Conservation (phyloP, 768 basidiomycete species). For the Panellus pusillus region DNA sequence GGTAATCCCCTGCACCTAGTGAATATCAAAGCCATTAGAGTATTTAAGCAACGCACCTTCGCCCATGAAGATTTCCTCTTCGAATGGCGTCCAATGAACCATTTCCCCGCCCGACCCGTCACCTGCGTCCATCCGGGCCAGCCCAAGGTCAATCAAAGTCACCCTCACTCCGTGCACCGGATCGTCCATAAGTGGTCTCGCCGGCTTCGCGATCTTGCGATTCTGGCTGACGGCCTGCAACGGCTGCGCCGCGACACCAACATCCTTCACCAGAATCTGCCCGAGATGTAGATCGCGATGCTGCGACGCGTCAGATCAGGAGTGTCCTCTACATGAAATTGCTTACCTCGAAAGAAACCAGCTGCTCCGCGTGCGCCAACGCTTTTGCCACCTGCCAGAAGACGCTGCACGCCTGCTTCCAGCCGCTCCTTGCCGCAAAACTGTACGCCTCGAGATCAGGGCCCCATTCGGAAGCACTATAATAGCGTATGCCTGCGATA, state of each 20-base stretch:
- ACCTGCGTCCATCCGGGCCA: slow-evolving; percentile 77
- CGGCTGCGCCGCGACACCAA: slow-evolving; percentile 26
- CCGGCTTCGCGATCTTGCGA: slow-evolving; percentile 25
- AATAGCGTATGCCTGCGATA: slow-evolving; percentile 83
- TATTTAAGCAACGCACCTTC: slow-evolving; percentile 52
- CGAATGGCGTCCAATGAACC: slow-evolving; percentile 78
- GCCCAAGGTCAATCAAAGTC: slow-evolving; percentile 92
- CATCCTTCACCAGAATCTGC: slow-evolving; percentile 81
- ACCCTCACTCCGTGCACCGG: slow-evolving; percentile 64
- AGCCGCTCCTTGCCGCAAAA: slow-evolving; percentile 66
- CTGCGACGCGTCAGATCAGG: slow-evolving; percentile 39
- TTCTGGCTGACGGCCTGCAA: slow-evolving; percentile 39
- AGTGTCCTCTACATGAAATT: background rate
- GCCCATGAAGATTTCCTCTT: slow-evolving; percentile 89
- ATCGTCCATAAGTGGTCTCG: slow-evolving; percentile 58
- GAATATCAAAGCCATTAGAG: slow-evolving; percentile 9
- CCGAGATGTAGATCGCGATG: slow-evolving; percentile 99
- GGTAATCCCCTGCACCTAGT: slow-evolving; percentile 68
- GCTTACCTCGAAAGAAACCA: slow-evolving; percentile 83
- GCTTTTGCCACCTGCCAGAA: slow-evolving; percentile 89
- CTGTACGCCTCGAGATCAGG: slow-evolving; percentile 85
- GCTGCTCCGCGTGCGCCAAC: slow-evolving; percentile 75
- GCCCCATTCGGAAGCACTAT: slow-evolving; percentile 91
- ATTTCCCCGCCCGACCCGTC: slow-evolving; percentile 45
- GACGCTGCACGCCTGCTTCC: slow-evolving; percentile 85